phyloP scores from a whole-genome alignment of 352 stramenopile species.

The Phytophthora citrophthora region DNA sequence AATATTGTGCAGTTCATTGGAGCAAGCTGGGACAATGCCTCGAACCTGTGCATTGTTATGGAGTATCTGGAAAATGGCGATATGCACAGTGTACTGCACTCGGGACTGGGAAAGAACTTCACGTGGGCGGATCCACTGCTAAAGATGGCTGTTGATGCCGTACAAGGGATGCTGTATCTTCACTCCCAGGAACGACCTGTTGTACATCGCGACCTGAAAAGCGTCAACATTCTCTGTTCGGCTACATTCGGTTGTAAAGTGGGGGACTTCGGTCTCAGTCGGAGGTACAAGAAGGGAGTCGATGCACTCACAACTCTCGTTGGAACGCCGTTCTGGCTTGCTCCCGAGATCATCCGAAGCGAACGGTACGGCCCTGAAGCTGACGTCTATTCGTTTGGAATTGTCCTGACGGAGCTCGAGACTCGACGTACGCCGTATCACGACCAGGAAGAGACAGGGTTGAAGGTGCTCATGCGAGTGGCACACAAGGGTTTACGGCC shows the following conservation, averaged over 20 bases:
- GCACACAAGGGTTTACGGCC: conserved; percentile 75
- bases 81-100: conserved; percentile 88
- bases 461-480: conserved; percentile 86
- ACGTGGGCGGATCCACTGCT: conserved; percentile 86
- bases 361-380: conserved; percentile 81
- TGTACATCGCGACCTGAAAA: conserved; percentile 89
- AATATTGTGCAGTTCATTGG: conserved; percentile 92
- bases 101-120: conserved; percentile 78
- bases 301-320: conserved; percentile 87
- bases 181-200: conserved; percentile 86
- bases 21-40: conserved; percentile 89
- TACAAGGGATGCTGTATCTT: conserved; percentile 89
- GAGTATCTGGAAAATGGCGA: conserved; percentile 91
- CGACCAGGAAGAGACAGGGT: conserved; percentile 68
- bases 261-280: conserved; percentile 87
- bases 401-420: conserved; percentile 88
- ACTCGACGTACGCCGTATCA: conserved; percentile 85
- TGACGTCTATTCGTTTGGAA: conserved; percentile 91
- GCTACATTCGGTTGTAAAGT: conserved; percentile 90
- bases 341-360: conserved; percentile 88
- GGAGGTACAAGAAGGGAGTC: conserved; percentile 81
- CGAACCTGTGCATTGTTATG: conserved; percentile 91
- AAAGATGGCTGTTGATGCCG: conserved; percentile 88
- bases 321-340: conserved; percentile 88
- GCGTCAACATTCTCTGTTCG: conserved; percentile 89